Evolutionary conservation across 2,329 filamentous ascomycete species (phyloP).

Genomic region (Pyrenophora tritici-repentis): DNA sequence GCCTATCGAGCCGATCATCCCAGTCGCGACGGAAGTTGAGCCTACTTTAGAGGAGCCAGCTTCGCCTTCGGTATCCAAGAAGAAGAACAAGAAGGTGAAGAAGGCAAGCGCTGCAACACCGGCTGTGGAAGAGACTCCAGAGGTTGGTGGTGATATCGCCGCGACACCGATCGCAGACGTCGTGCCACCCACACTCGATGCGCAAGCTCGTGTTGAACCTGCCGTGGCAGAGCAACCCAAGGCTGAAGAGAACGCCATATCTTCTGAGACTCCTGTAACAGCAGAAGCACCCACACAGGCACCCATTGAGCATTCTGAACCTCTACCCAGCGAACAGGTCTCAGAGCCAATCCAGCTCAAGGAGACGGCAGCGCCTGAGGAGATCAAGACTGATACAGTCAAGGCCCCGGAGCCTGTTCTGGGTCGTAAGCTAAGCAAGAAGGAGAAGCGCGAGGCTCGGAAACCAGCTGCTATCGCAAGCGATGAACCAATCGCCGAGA

Average conservation of each 20-base stretch:
- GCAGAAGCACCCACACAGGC: slow-evolving; percentile 2
- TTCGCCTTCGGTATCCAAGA: slow-evolving; percentile 16
- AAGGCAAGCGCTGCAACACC: slow-evolving; percentile 22
- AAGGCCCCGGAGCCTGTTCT: slow-evolving; percentile 22
- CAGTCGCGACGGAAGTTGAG: slow-evolving; percentile 11
- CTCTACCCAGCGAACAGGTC: slow-evolving; percentile 2
- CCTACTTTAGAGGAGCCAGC: slow-evolving; percentile 9
- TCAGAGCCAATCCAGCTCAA: background rate
- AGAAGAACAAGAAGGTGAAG: slow-evolving; percentile 36
- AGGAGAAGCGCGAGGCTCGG: slow-evolving; percentile 40
- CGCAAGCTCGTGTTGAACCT: background rate
- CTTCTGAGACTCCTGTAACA: slow-evolving; percentile 1
- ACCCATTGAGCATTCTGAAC: slow-evolving; percentile 5
- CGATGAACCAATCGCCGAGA: slow-evolving; percentile 13
- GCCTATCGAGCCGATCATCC: slow-evolving; percentile 13
- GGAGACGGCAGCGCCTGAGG: background rate
- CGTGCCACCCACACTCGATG: background rate
- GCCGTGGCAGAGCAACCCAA: background rate
- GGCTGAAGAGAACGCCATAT: slow-evolving; percentile 5
- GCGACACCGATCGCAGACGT: background rate
- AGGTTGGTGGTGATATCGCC: slow-evolving; percentile 3
- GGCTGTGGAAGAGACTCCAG: slow-evolving; percentile 10
- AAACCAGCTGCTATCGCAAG: slow-evolving; percentile 24
- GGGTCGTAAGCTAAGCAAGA: slow-evolving; percentile 42
- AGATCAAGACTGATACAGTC: slow-evolving; percentile 1